Conservation (phyloP, 225 moss, liverwort and hornwort species). For the Physcomitrium patens region DNA sequence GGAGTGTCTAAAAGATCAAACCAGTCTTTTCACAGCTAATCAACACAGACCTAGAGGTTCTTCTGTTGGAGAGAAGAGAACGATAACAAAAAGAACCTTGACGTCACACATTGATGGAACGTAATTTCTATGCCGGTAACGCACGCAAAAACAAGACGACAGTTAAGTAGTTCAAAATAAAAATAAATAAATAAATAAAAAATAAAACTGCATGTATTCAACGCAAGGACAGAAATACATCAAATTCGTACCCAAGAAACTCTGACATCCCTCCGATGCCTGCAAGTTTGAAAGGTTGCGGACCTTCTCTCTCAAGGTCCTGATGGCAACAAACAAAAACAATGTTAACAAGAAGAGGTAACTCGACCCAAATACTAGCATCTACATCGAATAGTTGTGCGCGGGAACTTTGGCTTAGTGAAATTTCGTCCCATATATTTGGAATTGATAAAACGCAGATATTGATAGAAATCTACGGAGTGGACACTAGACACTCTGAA, state of each 20-base stretch:
- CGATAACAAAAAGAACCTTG: no score
- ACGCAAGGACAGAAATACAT: background rate
- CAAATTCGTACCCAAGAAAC: constrained; percentile 68
- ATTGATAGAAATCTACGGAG: no score
- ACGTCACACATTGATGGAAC: background rate
- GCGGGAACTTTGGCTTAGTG: background rate
- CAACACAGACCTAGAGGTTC: constrained; percentile 1
- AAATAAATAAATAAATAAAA: background rate
- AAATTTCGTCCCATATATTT: background rate
- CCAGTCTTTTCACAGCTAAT: background rate
- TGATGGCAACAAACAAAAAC: constrained; percentile 28
- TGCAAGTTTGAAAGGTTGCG: constrained; percentile 76
- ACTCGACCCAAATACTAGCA: background rate
- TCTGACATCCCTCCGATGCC: constrained; percentile 85
- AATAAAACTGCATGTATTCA: background rate
- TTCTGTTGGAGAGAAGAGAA: background rate
- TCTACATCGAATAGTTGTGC: background rate
- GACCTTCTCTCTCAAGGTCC: constrained; percentile 77
- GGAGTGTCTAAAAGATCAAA: no score
- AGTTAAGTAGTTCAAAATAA: no score
- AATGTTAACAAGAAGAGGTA: background rate
- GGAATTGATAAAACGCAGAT: no score
- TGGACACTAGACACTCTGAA: no score
- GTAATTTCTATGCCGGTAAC: background rate
- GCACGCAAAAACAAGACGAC: background rate